Evolutionary conservation across 2,329 filamentous ascomycete species (phyloP).

Genomic region (Periconia digitata): DNA sequence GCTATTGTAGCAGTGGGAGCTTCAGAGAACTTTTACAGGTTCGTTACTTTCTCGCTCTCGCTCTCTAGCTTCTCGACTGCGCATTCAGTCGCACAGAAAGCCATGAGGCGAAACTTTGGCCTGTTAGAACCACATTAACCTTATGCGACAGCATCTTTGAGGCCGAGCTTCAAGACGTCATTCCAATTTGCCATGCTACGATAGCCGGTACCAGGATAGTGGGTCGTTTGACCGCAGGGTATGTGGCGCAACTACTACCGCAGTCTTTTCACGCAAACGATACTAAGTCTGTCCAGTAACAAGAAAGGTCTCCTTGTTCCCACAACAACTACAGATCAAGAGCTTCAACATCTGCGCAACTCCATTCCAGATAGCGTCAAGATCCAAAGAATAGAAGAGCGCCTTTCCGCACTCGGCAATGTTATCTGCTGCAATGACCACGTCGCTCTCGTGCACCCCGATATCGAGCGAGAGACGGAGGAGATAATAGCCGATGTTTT

Average conservation of each 20-base stretch:
- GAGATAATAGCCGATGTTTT: slow-evolving; percentile 97
- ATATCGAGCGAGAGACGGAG: slow-evolving; percentile 95
- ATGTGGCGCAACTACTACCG: slow-evolving; percentile 33
- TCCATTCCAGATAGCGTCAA: slow-evolving; percentile 87
- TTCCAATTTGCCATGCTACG: slow-evolving; percentile 94
- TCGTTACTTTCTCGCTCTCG: slow-evolving; percentile 18
- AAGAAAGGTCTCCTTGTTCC: slow-evolving; percentile 95
- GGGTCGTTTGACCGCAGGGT: slow-evolving; percentile 91
- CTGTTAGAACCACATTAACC: slow-evolving; percentile 17
- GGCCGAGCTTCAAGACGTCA: slow-evolving; percentile 93
- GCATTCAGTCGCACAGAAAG: neutral
- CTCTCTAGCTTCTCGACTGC: neutral
- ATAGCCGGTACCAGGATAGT: slow-evolving; percentile 97
- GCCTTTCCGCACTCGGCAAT: slow-evolving; percentile 91
- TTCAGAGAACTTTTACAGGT: slow-evolving; percentile 98
- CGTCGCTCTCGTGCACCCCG: slow-evolving; percentile 93
- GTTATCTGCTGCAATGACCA: slow-evolving; percentile 97
- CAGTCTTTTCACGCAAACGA: neutral
- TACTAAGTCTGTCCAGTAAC: slow-evolving; percentile 61
- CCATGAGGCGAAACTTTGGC: neutral
- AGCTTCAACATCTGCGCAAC: slow-evolving; percentile 95
- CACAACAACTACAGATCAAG: slow-evolving; percentile 94
- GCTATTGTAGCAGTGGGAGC: slow-evolving; percentile 91
- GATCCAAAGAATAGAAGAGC: slow-evolving; percentile 97
- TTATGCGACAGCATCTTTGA: slow-evolving; percentile 75